Percentiles rank a stretch among this genome's conserved stretches.
Conservation (phyloP, 306 rosid genomes). For the Prunus mume region DNA sequence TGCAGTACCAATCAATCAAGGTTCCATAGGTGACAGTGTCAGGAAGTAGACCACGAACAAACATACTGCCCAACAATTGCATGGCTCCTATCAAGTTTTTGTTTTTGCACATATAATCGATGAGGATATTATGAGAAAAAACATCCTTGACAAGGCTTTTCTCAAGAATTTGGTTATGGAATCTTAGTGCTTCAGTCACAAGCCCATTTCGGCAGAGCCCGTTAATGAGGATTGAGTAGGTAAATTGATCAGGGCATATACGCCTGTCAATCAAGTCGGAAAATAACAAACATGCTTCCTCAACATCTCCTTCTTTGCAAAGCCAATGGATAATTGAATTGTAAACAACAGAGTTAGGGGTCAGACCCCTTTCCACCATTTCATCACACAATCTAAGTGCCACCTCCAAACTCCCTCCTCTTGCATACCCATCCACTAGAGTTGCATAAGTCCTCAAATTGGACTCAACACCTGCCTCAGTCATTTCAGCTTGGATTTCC, state of each 20-base stretch:
- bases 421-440: constrained; percentile 51
- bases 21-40: constrained; percentile 51
- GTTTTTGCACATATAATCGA: constrained; percentile 38
- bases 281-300: constrained; percentile 46
- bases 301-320: constrained; percentile 38
- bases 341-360: constrained; percentile 44
- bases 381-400: constrained; percentile 47
- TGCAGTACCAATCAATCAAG: constrained; percentile 46
- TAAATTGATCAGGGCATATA: constrained; percentile 46
- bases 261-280: constrained; percentile 48
- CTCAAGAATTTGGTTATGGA: constrained; percentile 30
- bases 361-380: constrained; percentile 51
- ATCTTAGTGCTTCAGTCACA: constrained; percentile 43
- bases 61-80: constrained; percentile 48
- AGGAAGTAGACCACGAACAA: constrained; percentile 42
- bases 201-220: constrained; percentile 49
- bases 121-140: constrained; percentile 50
- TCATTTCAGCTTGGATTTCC: constrained; percentile 39
- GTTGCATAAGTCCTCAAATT: constrained; percentile 48
- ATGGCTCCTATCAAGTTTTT: constrained; percentile 33
- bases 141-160: constrained; percentile 30
- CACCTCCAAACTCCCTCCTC: constrained; percentile 51
- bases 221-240: constrained; percentile 47
- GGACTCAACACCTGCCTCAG: constrained; percentile 32
- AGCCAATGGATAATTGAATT: constrained; percentile 55